These are phyloP conservation scores for Nemania bipapillata DNA, from an alignment of 2,329 filamentous ascomycete species.

Conservation along the genomic window DNA sequence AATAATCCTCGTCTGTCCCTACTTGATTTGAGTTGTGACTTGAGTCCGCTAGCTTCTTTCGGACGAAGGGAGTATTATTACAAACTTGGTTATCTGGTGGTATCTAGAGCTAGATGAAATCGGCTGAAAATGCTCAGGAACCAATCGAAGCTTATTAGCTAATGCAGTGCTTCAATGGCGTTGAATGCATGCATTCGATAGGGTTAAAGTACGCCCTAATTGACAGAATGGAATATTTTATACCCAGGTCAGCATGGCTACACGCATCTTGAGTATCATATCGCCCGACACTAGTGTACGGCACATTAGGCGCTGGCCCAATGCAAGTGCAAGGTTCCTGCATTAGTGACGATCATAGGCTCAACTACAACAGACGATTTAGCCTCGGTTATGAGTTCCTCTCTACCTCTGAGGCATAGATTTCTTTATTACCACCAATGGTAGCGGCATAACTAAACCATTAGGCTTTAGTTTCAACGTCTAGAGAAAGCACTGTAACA, in stretches of 20 bases:
- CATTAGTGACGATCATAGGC: slow-evolving; percentile 27
- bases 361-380: not conserved
- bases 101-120: not conserved
- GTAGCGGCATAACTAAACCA: no score
- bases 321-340: slow-evolving; percentile 27
- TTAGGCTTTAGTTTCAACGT: no score
- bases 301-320: not conserved
- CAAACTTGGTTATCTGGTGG: not conserved
- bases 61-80: not conserved
- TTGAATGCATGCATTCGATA: not conserved
- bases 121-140: not conserved
- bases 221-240: not conserved
- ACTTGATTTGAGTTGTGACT: not conserved
- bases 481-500: no score
- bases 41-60: not conserved
- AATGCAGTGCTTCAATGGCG: not conserved
- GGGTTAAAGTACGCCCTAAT: not conserved
- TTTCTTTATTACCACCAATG: no score
- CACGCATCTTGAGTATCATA: slow-evolving; percentile 1
- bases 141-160: not conserved
- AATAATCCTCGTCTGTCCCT: not conserved
- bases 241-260: not conserved
- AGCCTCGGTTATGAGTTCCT: not conserved
- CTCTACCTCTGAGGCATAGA: no score
- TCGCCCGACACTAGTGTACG: not conserved